Percentiles rank a stretch among this genome's conserved stretches.
phyloP scores from a whole-genome alignment of 1,139 yeast species.

The Geotrichum carabidarum region DNA sequence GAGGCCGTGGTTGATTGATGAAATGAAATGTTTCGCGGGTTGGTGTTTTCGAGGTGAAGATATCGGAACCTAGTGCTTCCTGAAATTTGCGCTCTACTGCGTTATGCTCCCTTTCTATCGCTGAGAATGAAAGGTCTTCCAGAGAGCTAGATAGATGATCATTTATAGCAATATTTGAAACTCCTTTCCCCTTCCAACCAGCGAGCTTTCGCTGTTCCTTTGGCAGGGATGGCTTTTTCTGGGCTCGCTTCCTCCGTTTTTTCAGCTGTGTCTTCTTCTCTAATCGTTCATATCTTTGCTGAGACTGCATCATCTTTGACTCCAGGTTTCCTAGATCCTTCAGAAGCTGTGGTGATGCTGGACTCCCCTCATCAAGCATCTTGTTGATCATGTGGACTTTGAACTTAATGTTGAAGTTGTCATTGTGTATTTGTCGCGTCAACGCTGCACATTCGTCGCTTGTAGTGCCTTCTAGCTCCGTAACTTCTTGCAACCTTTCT shows the following conservation, averaged over 20 bases:
- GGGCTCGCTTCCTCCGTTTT: not conserved
- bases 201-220: not conserved
- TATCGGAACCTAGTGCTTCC: slow-evolving; percentile 4
- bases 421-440: slow-evolving; percentile 17
- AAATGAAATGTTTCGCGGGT: not conserved
- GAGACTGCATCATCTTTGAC: not conserved
- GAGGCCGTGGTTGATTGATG: not conserved
- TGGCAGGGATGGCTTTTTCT: not conserved
- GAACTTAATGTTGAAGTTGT: slow-evolving; percentile 25
- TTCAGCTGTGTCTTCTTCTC: slow-evolving; percentile 1
- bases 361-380: slow-evolving; percentile 18
- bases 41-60: not conserved
- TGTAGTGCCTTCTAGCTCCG: not conserved
- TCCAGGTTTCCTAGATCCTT: slow-evolving; percentile 5
- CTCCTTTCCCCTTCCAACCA: not conserved
- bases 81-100: slow-evolving; percentile 14
- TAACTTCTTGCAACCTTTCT: not conserved
- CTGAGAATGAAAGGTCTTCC: slow-evolving; percentile 15
- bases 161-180: not conserved
- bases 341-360: slow-evolving; percentile 11
- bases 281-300: slow-evolving; percentile 6
- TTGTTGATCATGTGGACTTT: slow-evolving; percentile 23
- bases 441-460: slow-evolving; percentile 13
- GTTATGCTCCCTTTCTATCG: slow-evolving; percentile 15
- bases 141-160: not conserved